Base-by-base conservation (phyloP, 2,329 filamentous ascomycete species). In the Pyrenochaeta sp. region DNA sequence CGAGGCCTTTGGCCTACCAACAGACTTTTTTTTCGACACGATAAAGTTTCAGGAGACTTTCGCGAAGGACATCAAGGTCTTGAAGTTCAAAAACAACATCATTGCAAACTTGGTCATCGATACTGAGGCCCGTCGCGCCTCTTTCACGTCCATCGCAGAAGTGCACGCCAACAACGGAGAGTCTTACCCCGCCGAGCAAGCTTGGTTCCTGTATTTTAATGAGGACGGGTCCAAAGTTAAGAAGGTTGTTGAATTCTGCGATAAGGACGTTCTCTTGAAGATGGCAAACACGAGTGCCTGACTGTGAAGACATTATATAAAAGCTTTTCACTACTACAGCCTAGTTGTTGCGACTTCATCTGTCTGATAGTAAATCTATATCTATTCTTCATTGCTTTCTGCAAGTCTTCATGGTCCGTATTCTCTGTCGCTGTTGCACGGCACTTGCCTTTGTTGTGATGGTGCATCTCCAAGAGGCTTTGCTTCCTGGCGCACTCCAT, bases 201-300 rank as follows among this genome's bases (percentile, higher is more conserved):
- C 45, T 31, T 53, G 50, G 50, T 20, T 49, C n/a, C 49, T 53
- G 50, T 49, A 53, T 15, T 53, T 53, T 2, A 49, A 44, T 23
- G 45, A 53, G 20, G 45, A 49, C 11, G 50, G 45, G 12, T 23
- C 18, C 9, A 53, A 53, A 27, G 32, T 53, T 17, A 44, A 30
- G 7, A 53, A 45, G 32, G 45, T 53, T 10, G 23, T 53, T 27
- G 50, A 53, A n/a, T 53, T 53, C 35, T 48, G 50, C 23, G 50
- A 53, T 3, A 53, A 53, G 12, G 50, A 53, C 18, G 21, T 23
- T 1, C 6, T 53, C 12, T 49, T 53, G 45, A 44, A 49, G 39
- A 53, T 53, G 45, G 45, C 50, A 27, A 40, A 27, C 23, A 27
- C 23, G 9, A 9, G 4, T 27, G 23, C 23, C 23, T 27, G 9